phyloP scores from a whole-genome alignment of 805 yeast genomes.

The Monosporozyma aquatica region DNA sequence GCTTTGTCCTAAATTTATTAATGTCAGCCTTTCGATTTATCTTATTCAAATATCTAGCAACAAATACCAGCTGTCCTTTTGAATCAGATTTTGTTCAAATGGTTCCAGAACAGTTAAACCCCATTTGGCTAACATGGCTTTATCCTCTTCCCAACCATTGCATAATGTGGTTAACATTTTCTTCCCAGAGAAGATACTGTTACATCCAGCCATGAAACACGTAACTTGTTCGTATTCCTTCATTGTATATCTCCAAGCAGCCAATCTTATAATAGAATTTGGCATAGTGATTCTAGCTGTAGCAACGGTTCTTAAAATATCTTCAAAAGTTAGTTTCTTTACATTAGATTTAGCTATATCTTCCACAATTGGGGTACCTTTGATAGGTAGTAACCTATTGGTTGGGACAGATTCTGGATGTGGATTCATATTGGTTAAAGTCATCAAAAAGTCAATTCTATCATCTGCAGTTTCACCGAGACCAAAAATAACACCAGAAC shows the following conservation, averaged over 20 bases:
- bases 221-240: constrained; percentile 65
- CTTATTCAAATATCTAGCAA: too few relatives aligned
- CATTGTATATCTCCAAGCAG: constrained; percentile 79
- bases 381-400: constrained; percentile 66
- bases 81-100: constrained; percentile 17
- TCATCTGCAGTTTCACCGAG: constrained; percentile 68
- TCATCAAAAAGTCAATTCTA: constrained; percentile 57
- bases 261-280: constrained; percentile 55
- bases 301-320: constrained; percentile 58
- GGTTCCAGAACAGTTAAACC: constrained; percentile 53
- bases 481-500: constrained; percentile 76
- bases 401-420: constrained; percentile 82
- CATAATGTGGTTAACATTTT: constrained; percentile 77
- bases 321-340: constrained; percentile 47
- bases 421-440: constrained; percentile 55
- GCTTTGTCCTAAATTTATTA: too few relatives aligned
- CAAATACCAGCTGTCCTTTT: not conserved
- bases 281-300: constrained; percentile 76
- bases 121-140: constrained; percentile 57
- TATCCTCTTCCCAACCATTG: constrained; percentile 79
- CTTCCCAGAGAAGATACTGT: constrained; percentile 75
- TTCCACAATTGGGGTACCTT: constrained; percentile 67
- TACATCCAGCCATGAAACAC: constrained; percentile 70
- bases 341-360: constrained; percentile 36
- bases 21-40: too few relatives aligned